These are phyloP conservation scores for Rutstroemia sp. DNA, from an alignment of 2,329 filamentous ascomycete genomes.

Conservation along the genomic window DNA sequence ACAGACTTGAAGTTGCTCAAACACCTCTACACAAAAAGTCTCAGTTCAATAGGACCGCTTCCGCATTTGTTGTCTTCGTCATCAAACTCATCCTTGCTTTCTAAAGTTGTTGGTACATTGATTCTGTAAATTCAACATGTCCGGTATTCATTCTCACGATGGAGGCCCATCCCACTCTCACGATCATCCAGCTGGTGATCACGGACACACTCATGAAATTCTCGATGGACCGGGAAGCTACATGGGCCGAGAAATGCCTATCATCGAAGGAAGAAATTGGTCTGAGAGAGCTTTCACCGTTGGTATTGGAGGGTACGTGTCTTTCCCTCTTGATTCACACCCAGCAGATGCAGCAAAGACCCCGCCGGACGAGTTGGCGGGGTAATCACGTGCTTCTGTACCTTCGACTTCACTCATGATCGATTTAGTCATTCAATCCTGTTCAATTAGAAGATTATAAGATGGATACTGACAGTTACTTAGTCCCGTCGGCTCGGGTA, in stretches of 20 bases:
- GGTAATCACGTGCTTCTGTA: constrained; percentile 13
- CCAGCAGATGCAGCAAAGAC: background rate
- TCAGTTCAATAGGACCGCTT: too few species aligned
- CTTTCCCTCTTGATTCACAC: background rate
- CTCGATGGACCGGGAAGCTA: constrained; percentile 90
- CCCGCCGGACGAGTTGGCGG: constrained; percentile 13
- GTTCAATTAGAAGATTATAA: background rate
- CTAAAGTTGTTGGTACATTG: background rate
- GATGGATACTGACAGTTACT: constrained; percentile 5
- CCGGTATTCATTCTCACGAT: constrained; percentile 21
- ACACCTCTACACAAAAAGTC: too few species aligned
- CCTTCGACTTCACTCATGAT: background rate
- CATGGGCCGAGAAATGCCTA: constrained; percentile 84
- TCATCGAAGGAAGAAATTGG: constrained; percentile 84
- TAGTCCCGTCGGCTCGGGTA: constrained; percentile 92
- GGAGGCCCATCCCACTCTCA: constrained; percentile 45
- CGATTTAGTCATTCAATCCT: background rate
- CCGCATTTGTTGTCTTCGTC: background rate
- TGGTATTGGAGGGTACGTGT: constrained; percentile 83
- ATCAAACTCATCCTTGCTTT: too few species aligned
- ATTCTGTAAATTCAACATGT: constrained; percentile 3
- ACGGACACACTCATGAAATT: constrained; percentile 94
- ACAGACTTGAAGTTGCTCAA: too few species aligned
- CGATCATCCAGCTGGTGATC: constrained; percentile 53
- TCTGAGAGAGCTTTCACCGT: constrained; percentile 85